Evolutionary conservation across 2,329 filamentous ascomycete species (phyloP).

Genomic region (Juglanconis sp.): DNA sequence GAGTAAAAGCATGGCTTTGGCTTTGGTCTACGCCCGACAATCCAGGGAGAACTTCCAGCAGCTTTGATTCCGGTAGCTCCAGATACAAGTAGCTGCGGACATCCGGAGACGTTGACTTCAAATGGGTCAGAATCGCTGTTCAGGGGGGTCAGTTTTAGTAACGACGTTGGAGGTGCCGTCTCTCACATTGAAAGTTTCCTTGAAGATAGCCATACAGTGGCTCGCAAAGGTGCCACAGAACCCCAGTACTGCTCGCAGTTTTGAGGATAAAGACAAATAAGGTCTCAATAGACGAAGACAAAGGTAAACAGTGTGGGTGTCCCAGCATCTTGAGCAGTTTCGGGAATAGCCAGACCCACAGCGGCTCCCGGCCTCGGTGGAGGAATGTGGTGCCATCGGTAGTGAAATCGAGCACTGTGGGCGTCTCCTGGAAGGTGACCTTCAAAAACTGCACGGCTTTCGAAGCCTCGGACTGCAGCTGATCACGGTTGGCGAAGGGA

Average conservation of each 20-base stretch:
- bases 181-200: slow-evolving; percentile 42
- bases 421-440: slow-evolving; percentile 72
- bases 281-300: slow-evolving; percentile 49
- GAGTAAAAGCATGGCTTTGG: slow-evolving; percentile 37
- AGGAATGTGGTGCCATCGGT: slow-evolving; percentile 40
- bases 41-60: slow-evolving; percentile 29
- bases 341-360: slow-evolving; percentile 64
- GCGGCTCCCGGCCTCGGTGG: slow-evolving; percentile 55
- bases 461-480: slow-evolving; percentile 56
- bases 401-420: slow-evolving; percentile 57
- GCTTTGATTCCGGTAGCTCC: slow-evolving; percentile 36
- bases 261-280: slow-evolving; percentile 50
- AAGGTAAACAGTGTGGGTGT: slow-evolving; percentile 42
- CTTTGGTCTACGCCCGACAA: slow-evolving; percentile 19
- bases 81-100: slow-evolving; percentile 19
- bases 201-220: slow-evolving; percentile 48
- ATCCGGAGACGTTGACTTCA: slow-evolving; percentile 9
- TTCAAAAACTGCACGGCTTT: slow-evolving; percentile 77
- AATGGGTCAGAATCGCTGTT: slow-evolving; percentile 21
- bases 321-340: slow-evolving; percentile 57
- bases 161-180: slow-evolving; percentile 25
- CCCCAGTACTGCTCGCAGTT: slow-evolving; percentile 39
- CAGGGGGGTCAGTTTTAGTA: slow-evolving; percentile 1
- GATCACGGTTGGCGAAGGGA: slow-evolving; percentile 58
- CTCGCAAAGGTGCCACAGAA: slow-evolving; percentile 46